Evolutionary conservation across 2,329 filamentous ascomycete genomes (phyloP).

Genomic region (Purpureocillium takamizusanense): DNA sequence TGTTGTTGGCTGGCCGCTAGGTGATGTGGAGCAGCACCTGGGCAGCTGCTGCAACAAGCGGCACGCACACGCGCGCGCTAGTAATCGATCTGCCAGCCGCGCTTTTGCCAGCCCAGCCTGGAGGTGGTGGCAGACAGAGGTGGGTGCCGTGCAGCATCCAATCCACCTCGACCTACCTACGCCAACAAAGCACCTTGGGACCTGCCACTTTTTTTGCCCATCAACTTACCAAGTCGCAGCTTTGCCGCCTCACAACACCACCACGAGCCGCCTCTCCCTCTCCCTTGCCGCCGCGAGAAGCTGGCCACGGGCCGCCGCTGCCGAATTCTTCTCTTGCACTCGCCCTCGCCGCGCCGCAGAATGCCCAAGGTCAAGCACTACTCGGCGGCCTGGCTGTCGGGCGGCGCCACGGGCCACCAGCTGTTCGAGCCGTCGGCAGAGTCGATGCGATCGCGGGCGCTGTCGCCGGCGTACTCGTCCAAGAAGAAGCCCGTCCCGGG

Average conservation of each 20-base stretch:
- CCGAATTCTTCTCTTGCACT: neutral
- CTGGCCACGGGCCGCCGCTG: neutral
- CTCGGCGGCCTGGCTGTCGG: slow-evolving; percentile 79
- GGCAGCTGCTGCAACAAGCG: neutral
- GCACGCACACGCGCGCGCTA: neutral
- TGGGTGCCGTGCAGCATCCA: too few relatives aligned
- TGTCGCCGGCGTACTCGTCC: slow-evolving; percentile 27
- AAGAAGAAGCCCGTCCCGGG: slow-evolving; percentile 36
- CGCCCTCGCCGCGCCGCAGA: slow-evolving; percentile 9
- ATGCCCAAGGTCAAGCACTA: slow-evolving; percentile 87
- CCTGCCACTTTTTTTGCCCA: neutral
- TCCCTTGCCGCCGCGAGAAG: neutral
- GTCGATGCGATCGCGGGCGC: slow-evolving; percentile 26
- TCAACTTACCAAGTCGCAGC: too few relatives aligned
- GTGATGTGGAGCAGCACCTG: neutral
- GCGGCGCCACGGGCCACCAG: slow-evolving; percentile 65
- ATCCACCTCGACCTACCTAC: too few relatives aligned
- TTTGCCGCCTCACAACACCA: neutral
- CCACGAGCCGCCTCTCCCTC: neutral
- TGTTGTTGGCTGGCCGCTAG: neutral
- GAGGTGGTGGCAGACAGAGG: neutral
- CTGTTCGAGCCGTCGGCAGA: slow-evolving; percentile 55
- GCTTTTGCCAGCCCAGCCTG: neutral
- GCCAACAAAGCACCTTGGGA: neutral
- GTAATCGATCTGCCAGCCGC: neutral